phyloP scores from a whole-genome alignment of 257 asterid species.

The Primulina huaijiensis region DNA sequence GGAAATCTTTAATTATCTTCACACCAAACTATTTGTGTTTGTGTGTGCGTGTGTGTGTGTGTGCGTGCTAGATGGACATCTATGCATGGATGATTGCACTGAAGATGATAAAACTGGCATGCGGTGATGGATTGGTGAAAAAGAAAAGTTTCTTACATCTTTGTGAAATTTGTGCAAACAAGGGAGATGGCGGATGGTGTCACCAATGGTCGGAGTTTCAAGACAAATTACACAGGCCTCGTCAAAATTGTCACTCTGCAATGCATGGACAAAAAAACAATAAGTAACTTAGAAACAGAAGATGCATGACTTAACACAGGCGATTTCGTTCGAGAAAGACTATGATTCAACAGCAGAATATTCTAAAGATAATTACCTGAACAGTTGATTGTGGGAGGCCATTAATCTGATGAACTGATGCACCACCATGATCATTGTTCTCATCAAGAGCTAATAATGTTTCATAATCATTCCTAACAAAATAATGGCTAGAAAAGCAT shows the following conservation, averaged over 20 bases:
- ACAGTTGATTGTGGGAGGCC: conserved; percentile 83
- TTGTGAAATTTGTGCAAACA: conserved; percentile 96
- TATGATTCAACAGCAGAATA: not conserved
- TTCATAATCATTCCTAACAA: conserved; percentile 78
- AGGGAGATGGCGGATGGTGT: conserved; percentile 82
- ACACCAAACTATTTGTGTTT: not conserved
- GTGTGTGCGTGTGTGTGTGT: not conserved
- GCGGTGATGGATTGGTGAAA: not conserved
- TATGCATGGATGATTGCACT: not conserved
- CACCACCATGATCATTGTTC: conserved; percentile 67
- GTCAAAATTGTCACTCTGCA: conserved; percentile 58
- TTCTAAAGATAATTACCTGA: conserved; percentile 50
- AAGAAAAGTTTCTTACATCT: conserved; percentile 47
- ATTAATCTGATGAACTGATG: conserved; percentile 59
- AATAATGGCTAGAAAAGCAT: conserved; percentile 17
- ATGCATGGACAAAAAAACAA: conserved; percentile 23
- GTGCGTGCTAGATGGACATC: not conserved
- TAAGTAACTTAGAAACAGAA: not conserved
- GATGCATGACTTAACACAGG: not conserved
- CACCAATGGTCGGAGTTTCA: conserved; percentile 74
- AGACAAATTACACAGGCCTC: conserved; percentile 90
- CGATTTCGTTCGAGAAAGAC: conserved; percentile 8
- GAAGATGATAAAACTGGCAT: not conserved
- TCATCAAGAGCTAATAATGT: conserved; percentile 92
- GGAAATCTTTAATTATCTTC: not conserved